Evolutionary conservation across 257 asterid genomes (phyloP), one percentile per base, ranked within the genome.

Genomic region (Dorcoceras hygrometricum): DNA sequence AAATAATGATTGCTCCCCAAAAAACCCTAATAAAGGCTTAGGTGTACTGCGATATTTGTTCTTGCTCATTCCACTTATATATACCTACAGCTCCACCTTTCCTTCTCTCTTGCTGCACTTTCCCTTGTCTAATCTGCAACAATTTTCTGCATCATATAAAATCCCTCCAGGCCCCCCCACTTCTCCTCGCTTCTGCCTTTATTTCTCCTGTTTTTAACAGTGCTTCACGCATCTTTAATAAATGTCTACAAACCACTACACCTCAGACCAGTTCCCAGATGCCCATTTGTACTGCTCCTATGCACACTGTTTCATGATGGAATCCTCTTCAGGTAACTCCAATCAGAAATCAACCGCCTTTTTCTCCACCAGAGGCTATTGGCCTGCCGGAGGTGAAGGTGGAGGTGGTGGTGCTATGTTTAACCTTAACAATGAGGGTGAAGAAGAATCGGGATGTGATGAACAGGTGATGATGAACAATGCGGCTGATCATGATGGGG

Each of bases 1-100:
- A n/a, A 81, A 76, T 80, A 83, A 85, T 83, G 91, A 85, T 87
- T 82, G 87, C 82, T 75, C 71, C 73, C 68, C 90, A 87, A 88
- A 81, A 87, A 55, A 78, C 81, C 92, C 83, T 82, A 81, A 87
- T 80, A 78, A 72, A 72, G 80, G 64, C 58, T 28, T 14, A 43
- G 53, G 19, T 69, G 76, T 74, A 74, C 77, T 71, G 29, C 1
- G 6, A 51, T 57, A 36, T 27, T 16, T 46, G 20, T 46, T 7
- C 69, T 36, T 46, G 23, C 62, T 58, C 63, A 6, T 8, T 57
- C 31, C 27, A 53, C 24, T 51, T 36, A 14, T 22, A 59, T 50
- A 31, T 27, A 14, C 29, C 8, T 6, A 68, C 26, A 61, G 5
- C 8, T 19, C 20, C 14, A 4, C 5, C 32, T 31, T n/a, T 66